These are phyloP conservation scores for Mortierella alpina DNA, from an alignment of 192 early-diverging fungal species.

Conservation along the genomic window DNA sequence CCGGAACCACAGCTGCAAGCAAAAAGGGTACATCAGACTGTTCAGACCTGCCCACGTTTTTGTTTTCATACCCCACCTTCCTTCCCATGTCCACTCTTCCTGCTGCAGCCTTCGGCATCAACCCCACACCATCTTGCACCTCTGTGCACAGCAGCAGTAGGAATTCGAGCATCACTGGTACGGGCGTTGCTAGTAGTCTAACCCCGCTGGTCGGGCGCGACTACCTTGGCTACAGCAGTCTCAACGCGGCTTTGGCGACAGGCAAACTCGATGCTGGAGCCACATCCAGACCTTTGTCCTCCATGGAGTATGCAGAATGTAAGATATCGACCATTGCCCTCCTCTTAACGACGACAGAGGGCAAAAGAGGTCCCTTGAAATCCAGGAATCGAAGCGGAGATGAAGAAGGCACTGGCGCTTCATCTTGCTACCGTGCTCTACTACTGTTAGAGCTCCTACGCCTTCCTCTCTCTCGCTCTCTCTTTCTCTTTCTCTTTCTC, in stretches of 20 bases:
- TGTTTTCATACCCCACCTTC: conserved; percentile 15
- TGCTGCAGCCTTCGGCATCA: conserved; percentile 30
- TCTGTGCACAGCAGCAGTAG: conserved; percentile 2
- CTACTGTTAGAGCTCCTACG: too few species aligned
- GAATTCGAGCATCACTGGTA: not conserved
- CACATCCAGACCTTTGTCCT: conserved; percentile 33
- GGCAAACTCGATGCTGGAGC: conserved; percentile 1
- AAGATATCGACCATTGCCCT: conserved; percentile 7
- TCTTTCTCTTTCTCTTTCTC: not conserved
- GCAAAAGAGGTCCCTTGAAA: too few species aligned
- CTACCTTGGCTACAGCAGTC: conserved; percentile 20
- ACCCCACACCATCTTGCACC: conserved; percentile 11
- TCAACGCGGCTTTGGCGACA: conserved; percentile 10
- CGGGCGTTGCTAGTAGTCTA: conserved; percentile 3
- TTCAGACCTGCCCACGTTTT: not conserved
- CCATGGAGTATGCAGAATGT: conserved; percentile 53
- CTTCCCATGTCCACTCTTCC: conserved; percentile 31
- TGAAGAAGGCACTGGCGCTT: not conserved
- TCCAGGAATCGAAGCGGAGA: not conserved
- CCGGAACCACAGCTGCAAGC: not conserved
- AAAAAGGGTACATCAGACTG: not conserved
- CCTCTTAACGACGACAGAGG: not conserved
- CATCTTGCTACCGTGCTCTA: too few species aligned
- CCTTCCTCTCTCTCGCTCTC: not conserved
- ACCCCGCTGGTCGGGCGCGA: conserved; percentile 51